These are phyloP conservation scores for Thamnidium elegans DNA, from an alignment of 192 early-diverging fungal species.

Conservation along the genomic window DNA sequence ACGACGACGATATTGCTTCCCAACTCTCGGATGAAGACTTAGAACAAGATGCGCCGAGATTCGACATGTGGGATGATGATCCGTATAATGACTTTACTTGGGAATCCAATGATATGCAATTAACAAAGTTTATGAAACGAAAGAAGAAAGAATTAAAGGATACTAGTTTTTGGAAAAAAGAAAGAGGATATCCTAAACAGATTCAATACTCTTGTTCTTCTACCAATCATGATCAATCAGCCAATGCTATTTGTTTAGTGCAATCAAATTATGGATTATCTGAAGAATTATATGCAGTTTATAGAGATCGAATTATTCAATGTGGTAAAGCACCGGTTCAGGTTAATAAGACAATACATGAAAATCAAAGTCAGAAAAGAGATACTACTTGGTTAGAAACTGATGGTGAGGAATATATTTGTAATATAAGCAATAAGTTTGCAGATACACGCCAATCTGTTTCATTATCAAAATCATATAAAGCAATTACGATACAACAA, in stretches of 20 bases:
- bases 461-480: slow-evolving; percentile 1
- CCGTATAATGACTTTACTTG: slow-evolving; percentile 37
- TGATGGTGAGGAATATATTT: not conserved
- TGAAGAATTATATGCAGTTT: slow-evolving; percentile 23
- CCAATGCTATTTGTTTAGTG: slow-evolving; percentile 21
- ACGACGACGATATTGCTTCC: slow-evolving; percentile 16
- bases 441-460: slow-evolving; percentile 16
- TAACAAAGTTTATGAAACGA: slow-evolving; percentile 28
- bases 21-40: slow-evolving; percentile 22
- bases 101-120: slow-evolving; percentile 37
- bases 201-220: slow-evolving; percentile 22
- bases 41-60: slow-evolving; percentile 3
- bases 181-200: slow-evolving; percentile 27
- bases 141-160: not conserved
- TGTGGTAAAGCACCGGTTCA: slow-evolving; percentile 10
- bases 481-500: not conserved
- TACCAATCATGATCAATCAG: slow-evolving; percentile 31
- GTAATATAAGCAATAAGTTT: slow-evolving; percentile 7
- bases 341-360: not conserved
- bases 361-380: not conserved
- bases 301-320: slow-evolving; percentile 28
- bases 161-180: slow-evolving; percentile 30
- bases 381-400: slow-evolving; percentile 15
- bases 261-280: slow-evolving; percentile 9
- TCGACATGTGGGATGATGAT: slow-evolving; percentile 41